Evolutionary conservation across 106 monocot genomes (phyloP).

Genomic region (Dioscorea dumetorum): DNA sequence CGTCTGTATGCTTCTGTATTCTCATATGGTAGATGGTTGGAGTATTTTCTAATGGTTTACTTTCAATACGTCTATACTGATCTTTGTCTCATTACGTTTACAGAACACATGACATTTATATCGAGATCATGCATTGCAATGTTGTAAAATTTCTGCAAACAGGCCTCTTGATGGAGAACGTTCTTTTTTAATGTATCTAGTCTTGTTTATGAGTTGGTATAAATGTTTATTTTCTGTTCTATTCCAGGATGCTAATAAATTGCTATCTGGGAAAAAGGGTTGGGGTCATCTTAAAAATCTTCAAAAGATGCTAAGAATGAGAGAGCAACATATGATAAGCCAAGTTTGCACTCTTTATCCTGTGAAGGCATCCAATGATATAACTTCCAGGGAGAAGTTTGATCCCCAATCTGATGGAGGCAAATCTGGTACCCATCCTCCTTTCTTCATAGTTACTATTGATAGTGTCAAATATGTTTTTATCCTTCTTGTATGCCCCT

Average conservation of each 20-base stretch:
- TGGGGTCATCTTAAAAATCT: slow-evolving; percentile 52
- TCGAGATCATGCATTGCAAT: no score
- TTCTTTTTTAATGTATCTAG: neutral
- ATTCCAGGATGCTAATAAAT: slow-evolving; percentile 64
- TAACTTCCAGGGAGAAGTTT: slow-evolving; percentile 22
- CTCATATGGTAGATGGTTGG: no score
- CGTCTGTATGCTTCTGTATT: no score
- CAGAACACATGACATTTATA: no score
- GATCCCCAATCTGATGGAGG: slow-evolving; percentile 21
- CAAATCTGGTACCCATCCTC: slow-evolving; percentile 21
- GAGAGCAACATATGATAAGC: slow-evolving; percentile 74
- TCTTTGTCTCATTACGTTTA: no score
- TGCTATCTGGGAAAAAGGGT: slow-evolving; percentile 63
- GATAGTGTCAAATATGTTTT: no score
- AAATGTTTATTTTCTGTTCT: neutral
- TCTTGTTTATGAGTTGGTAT: neutral
- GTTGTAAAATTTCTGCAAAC: no score
- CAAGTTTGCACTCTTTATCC: slow-evolving; percentile 79
- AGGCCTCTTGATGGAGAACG: no score
- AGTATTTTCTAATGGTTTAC: no score
- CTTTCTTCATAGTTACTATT: neutral
- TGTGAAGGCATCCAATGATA: slow-evolving; percentile 39
- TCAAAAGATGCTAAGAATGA: slow-evolving; percentile 48
- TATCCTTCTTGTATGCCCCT: no score
- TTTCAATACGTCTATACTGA: no score